Evolutionary conservation across 345 rosid genomes (phyloP), one percentile per base, ranked within the genome.

Genomic region (Linum tenue): DNA sequence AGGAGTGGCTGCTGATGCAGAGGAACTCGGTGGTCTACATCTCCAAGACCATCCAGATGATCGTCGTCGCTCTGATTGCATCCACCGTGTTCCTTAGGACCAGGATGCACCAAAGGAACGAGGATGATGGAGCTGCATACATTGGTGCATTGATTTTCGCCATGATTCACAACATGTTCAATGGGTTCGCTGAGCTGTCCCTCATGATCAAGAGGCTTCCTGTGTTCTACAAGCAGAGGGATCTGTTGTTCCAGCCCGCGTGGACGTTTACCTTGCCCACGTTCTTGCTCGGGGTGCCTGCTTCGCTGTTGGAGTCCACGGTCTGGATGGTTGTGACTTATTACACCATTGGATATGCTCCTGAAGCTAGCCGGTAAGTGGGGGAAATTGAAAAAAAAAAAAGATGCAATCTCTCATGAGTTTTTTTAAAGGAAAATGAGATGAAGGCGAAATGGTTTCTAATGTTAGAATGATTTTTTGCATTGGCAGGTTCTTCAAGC

Each of bases 141-240:
- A 2, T 84, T 10, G 92, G 90, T 31, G 82, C 92, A n/a, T 53
- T 91, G 14, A 62, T 82, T 51, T 91, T 75, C 38, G 40, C 79
- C 6, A 73, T 90, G 85, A 79, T 94, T 72, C 73, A 64, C 12
- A 94, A 91, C 74, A 87, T 84, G 95, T 94, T 94, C 73, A 87
- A 91, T 73, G 97, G 99, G 12, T 83, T 88, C 48, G 62, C 96
- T 0, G 99, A 90, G 85, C 88, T 94, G 5, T 8, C 97, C 5
- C 11, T 88, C 72, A 83, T 77, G 75, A 84, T 94, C 51, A 65
- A 39, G 41, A 84, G 97, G 66, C 92, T 94, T 72, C 91, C 95
- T 1, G 96, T 90, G 67, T 88, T 90, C 50, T 91, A 83, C 80
- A 90, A 94, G 86, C 99, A 94, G 56, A 82, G 97, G 51, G 97